These are phyloP conservation scores for Fagopyrum tataricum DNA, from an alignment of 148 eudicot species.

Conservation along the genomic window DNA sequence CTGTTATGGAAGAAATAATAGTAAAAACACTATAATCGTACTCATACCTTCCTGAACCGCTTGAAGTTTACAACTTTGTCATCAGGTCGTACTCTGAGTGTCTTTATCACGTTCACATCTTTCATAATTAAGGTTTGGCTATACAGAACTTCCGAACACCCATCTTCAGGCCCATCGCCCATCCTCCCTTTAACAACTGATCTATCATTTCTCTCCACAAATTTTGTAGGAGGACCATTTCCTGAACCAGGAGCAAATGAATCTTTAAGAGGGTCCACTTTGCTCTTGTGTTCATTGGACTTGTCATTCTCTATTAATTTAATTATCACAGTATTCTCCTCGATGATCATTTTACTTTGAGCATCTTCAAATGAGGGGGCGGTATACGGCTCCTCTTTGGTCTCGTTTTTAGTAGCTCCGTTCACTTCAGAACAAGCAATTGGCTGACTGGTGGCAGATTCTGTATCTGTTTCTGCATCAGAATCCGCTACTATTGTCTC, in stretches of 20 bases:
- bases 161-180: constrained; percentile 41
- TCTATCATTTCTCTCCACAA: constrained; percentile 26
- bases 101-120: constrained; percentile 26
- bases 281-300: constrained; percentile 19
- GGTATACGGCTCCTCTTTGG: constrained; percentile 14
- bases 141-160: constrained; percentile 60
- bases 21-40: too few species aligned
- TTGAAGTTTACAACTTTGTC: constrained; percentile 60
- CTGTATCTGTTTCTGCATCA: constrained; percentile 80
- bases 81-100: constrained; percentile 26
- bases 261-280: constrained; percentile 15
- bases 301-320: constrained; percentile 15
- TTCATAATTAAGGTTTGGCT: constrained; percentile 69
- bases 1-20: too few species aligned
- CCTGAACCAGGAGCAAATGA: constrained; percentile 19
- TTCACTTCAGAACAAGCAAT: constrained; percentile 17
- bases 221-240: constrained; percentile 18
- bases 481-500: constrained; percentile 98
- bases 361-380: constrained; percentile 14
- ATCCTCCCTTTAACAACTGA: constrained; percentile 24
- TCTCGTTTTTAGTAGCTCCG: constrained; percentile 21
- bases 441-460: constrained; percentile 51
- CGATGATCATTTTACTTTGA: constrained; percentile 14
- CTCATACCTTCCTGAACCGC: constrained; percentile 73
- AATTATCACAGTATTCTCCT: constrained; percentile 9